Conservation (phyloP, 192 early-diverging fungal genomes). For the Podila clonocystis region DNA sequence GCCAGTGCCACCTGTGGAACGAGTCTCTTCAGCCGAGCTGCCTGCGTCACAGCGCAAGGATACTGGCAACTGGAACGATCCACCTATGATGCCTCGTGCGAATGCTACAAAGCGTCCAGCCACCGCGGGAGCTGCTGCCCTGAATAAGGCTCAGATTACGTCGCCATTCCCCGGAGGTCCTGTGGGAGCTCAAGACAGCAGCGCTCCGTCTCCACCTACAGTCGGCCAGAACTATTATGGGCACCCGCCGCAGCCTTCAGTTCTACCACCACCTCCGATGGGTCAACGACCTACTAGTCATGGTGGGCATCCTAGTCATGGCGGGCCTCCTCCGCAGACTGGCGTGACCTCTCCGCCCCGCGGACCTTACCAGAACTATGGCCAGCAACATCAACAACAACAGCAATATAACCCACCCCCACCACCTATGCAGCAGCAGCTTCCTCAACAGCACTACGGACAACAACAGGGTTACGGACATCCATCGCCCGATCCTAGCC, state of each 20-base stretch:
- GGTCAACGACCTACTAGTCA: slow-evolving; percentile 13
- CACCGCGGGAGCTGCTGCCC: slow-evolving; percentile 46
- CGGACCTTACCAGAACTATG: slow-evolving; percentile 24
- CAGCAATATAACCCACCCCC: slow-evolving; percentile 13
- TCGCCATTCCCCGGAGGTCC: slow-evolving; percentile 51
- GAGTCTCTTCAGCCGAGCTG: slow-evolving; percentile 37
- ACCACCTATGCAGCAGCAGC: neutral
- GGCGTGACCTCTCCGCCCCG: slow-evolving; percentile 9
- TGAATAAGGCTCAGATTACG: slow-evolving; percentile 50
- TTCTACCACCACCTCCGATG: neutral
- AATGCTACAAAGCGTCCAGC: slow-evolving; percentile 35
- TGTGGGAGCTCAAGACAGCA: slow-evolving; percentile 41
- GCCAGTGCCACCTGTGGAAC: slow-evolving; percentile 28
- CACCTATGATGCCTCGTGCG: slow-evolving; percentile 52
- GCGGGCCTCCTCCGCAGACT: slow-evolving; percentile 12
- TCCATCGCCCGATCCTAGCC: slow-evolving; percentile 11
- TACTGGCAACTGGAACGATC: slow-evolving; percentile 67
- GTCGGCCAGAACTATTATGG: slow-evolving; percentile 38
- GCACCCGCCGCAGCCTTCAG: slow-evolving; percentile 13
- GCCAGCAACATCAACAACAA: slow-evolving; percentile 22
- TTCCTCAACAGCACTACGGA: neutral
- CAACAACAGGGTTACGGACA: slow-evolving; percentile 29
- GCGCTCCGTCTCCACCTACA: slow-evolving; percentile 48
- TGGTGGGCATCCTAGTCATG: slow-evolving; percentile 13
- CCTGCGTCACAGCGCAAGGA: slow-evolving; percentile 55